These are phyloP conservation scores for Trichosporon sp. DNA, from an alignment of 1,284 basidiomycete genomes.

Conservation along the genomic window DNA sequence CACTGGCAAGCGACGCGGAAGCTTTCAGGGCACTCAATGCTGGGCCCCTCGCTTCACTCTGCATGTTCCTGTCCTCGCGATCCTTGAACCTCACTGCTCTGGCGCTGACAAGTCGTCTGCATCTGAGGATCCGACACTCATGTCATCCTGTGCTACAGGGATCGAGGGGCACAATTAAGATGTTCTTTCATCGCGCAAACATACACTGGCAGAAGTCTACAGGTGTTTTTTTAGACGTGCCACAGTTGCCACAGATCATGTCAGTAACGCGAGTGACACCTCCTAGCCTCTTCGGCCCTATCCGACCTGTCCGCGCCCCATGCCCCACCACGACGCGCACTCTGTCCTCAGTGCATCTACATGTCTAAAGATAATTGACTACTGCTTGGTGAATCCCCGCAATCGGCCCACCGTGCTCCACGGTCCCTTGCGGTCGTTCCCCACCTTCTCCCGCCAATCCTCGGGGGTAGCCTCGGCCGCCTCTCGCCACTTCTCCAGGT, in stretches of 20 bases:
- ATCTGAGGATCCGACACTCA: background rate
- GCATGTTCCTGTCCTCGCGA: background rate
- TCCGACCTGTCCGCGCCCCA: background rate
- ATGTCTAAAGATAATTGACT: background rate
- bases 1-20: background rate
- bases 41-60: background rate
- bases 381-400: constrained; percentile 21
- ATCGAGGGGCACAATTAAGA: background rate
- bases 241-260: background rate
- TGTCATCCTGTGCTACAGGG: background rate
- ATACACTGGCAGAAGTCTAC: background rate
- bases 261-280: constrained; percentile 4
- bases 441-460: constrained; percentile 37
- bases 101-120: background rate
- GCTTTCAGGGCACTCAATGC: background rate
- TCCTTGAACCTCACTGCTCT: background rate
- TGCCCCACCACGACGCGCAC: background rate
- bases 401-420: constrained; percentile 26
- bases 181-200: background rate
- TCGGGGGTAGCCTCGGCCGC: constrained; percentile 65
- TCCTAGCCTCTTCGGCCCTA: background rate
- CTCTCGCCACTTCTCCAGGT: constrained; percentile 73
- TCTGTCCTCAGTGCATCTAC: constrained; percentile 2
- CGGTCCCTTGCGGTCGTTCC: constrained; percentile 28
- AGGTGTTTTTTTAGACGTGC: background rate